phyloP scores from a whole-genome alignment of 176 grass and related monocot species.

The Oropetium thomaeum region DNA sequence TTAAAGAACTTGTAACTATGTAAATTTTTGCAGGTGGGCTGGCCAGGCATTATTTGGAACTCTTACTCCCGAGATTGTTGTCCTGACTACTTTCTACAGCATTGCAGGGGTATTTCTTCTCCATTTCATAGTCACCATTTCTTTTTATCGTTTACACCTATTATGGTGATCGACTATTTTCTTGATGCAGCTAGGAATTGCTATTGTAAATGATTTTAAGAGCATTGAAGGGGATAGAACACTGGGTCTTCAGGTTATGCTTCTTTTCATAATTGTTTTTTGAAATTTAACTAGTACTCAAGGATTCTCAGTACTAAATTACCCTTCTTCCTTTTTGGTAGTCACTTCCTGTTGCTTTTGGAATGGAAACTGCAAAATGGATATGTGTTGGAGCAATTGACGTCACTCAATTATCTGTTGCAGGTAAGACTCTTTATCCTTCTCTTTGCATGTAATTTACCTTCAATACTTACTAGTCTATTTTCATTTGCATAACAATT shows the following conservation, averaged over 20 bases:
- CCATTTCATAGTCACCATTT: slow-evolving; percentile 22
- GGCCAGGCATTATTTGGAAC: slow-evolving; percentile 95
- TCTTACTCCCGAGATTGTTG: slow-evolving; percentile 88
- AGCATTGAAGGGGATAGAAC: slow-evolving; percentile 70
- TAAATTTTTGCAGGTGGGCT: slow-evolving; percentile 75
- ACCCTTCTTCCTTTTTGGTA: slow-evolving; percentile 24
- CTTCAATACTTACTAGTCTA: not conserved
- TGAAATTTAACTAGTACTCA: not conserved
- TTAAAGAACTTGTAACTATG: slow-evolving; percentile 21
- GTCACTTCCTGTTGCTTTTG: slow-evolving; percentile 99
- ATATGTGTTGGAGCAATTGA: slow-evolving; percentile 97
- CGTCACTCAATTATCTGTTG: slow-evolving; percentile 90
- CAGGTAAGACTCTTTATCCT: slow-evolving; percentile 43
- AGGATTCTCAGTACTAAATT: slow-evolving; percentile 9
- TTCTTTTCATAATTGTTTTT: slow-evolving; percentile 19
- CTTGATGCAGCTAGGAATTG: slow-evolving; percentile 57
- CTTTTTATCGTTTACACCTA: slow-evolving; percentile 4
- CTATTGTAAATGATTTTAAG: slow-evolving; percentile 82
- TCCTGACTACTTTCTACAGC: slow-evolving; percentile 85
- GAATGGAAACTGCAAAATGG: slow-evolving; percentile 92
- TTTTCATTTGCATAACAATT: not conserved
- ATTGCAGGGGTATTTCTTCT: slow-evolving; percentile 73
- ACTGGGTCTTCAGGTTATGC: slow-evolving; percentile 65
- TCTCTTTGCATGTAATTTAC: not conserved
- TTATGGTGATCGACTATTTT: slow-evolving; percentile 13